Evolutionary conservation across 2,329 filamentous ascomycete genomes (phyloP), one percentile per base, ranked within the genome.

Genomic region (Hypoxylon sp.): DNA sequence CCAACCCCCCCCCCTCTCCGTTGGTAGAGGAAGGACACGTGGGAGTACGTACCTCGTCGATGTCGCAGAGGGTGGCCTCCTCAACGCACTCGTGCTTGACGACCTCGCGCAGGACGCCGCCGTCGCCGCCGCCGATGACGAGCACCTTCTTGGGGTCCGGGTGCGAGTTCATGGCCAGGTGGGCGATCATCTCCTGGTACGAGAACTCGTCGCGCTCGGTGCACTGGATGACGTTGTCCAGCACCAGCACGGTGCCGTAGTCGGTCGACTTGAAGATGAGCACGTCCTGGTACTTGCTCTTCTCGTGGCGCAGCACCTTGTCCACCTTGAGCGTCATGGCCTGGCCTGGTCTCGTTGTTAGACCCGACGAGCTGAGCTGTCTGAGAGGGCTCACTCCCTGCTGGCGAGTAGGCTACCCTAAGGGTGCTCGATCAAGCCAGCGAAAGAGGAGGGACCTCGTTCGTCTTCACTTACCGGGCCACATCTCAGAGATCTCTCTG

Each of bases 151-250:
- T 95, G 74, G 95, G 95, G 83, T 96, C 88, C 69, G 95, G 95
- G 86, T 99, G 95, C 50, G 94, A 92, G 86, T 96, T 95, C 89
- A 99, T 92, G 79, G 92, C 95, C 68, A 99, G 85, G 81, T 99
- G 92, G 70, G 94, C 93, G 79, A 99, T 99, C 95, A 99, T 99
- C 86, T 99, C 95, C 84, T 99, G 95, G 87, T 97, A 97, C 71
- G 93, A 92, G 84, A 98, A 99, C 83, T 99, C 95, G 75, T 99
- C 92, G 67, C 94, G 89, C 87, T 99, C 95, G 69, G 95, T 98
- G 86, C 88, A 92, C 81, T 99, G 95, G 78, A 99, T 97, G 76
- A 97, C 95, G 76, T 98, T 98, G 85, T 99, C 95, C 69, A 99
- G 87, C 64, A 99, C 94, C 57, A 99, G 85, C 61, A 98, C 94